phyloP scores from a whole-genome alignment of 352 stramenopile species.

The Phytophthora meadii region DNA sequence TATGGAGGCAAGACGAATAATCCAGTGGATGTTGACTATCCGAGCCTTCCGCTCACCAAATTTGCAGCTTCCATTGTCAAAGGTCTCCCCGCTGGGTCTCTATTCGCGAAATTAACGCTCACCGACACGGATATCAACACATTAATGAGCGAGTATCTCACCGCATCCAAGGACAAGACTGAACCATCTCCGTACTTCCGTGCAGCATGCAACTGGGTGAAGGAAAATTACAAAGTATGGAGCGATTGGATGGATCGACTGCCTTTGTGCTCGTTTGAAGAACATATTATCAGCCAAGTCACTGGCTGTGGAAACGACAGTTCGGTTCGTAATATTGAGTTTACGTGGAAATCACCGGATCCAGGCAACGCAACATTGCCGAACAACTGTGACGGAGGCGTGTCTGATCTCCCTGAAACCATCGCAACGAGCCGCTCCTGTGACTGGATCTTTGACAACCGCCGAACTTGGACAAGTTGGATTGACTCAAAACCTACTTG shows the following conservation, averaged over 20 bases:
- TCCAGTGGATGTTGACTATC: conserved; percentile 53
- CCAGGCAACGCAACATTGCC: conserved; percentile 41
- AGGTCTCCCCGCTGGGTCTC: conserved; percentile 19
- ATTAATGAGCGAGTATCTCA: conserved; percentile 26
- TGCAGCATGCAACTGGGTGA: conserved; percentile 61
- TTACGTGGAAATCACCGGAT: conserved; percentile 52
- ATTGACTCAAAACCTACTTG: conserved; percentile 39
- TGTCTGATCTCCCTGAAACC: conserved; percentile 26
- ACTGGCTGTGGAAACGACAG: conserved; percentile 34
- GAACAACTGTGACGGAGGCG: conserved; percentile 55
- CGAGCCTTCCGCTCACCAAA: conserved; percentile 41
- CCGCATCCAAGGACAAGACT: conserved; percentile 47
- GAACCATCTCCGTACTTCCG: conserved; percentile 42
- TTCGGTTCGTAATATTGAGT: conserved; percentile 33
- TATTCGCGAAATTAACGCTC: conserved; percentile 47
- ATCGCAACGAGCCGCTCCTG: conserved; percentile 55
- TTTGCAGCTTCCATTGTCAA: conserved; percentile 38
- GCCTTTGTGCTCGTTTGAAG: conserved; percentile 42
- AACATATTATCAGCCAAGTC: conserved; percentile 35
- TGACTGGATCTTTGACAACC: conserved; percentile 45
- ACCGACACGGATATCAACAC: conserved; percentile 45
- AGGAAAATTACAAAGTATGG: conserved; percentile 59
- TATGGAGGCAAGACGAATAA: conserved; percentile 56
- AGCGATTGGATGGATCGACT: conserved; percentile 49
- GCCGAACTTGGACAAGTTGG: conserved; percentile 41